Evolutionary conservation across 2,329 filamentous ascomycete species (phyloP).

Genomic region (Fusarium continuum): DNA sequence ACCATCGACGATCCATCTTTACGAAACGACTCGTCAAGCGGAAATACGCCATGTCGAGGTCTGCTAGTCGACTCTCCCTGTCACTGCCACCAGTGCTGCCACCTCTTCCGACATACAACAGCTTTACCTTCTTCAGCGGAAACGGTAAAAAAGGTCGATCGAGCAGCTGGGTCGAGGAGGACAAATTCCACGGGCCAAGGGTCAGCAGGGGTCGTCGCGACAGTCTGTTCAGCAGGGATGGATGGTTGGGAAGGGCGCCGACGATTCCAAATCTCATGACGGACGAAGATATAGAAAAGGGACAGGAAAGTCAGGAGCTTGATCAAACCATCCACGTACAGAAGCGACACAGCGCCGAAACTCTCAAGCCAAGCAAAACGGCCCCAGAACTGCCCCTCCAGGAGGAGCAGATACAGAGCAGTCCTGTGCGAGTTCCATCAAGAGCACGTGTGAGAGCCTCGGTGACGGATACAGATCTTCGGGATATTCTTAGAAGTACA

Average conservation of each 20-base stretch:
- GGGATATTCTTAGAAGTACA: conserved; percentile 62
- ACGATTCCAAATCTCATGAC: conserved; percentile 50
- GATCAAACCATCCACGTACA: conserved; percentile 28
- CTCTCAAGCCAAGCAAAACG: conserved; percentile 34
- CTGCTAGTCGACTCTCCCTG: conserved; percentile 46
- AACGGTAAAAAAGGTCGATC: conserved; percentile 41
- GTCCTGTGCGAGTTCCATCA: conserved; percentile 21
- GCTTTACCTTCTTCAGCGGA: conserved; percentile 43
- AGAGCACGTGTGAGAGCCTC: conserved; percentile 37
- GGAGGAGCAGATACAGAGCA: conserved; percentile 18
- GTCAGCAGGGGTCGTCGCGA: conserved; percentile 46
- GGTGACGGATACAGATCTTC: conserved; percentile 58
- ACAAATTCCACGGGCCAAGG: conserved; percentile 59
- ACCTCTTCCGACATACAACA: conserved; percentile 47
- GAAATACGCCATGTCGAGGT: conserved; percentile 38
- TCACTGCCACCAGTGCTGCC: conserved; percentile 46
- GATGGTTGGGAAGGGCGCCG: conserved; percentile 48
- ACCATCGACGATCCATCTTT: conserved; percentile 29
- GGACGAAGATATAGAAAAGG: conserved; percentile 41
- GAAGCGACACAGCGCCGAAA: conserved; percentile 26
- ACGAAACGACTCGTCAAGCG: conserved; percentile 47
- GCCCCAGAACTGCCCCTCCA: conserved; percentile 31
- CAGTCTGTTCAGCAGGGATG: conserved; percentile 47
- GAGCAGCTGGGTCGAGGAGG: conserved; percentile 60
- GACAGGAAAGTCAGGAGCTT: conserved; percentile 7